Conservation (phyloP, 2,329 filamentous ascomycete species). For the Aspergillus japonicus region DNA sequence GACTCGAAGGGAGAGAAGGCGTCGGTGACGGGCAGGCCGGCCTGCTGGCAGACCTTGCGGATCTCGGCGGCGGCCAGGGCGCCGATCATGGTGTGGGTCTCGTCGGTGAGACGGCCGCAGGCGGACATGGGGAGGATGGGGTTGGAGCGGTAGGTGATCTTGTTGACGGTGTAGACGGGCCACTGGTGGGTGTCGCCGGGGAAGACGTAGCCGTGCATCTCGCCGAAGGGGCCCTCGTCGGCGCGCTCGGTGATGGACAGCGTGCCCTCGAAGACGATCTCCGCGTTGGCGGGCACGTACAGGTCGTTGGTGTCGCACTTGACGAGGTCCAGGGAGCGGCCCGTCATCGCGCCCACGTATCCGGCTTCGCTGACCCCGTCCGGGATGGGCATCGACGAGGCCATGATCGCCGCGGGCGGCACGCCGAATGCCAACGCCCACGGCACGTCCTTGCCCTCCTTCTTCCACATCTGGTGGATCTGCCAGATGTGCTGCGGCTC, state of each 20-base stretch:
- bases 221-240: slow-evolving; percentile 22
- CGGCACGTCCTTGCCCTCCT: slow-evolving; percentile 46
- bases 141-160: slow-evolving; percentile 18
- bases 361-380: slow-evolving; percentile 50
- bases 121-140: slow-evolving; percentile 19
- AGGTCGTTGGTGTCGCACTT: slow-evolving; percentile 25
- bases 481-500: slow-evolving; percentile 48
- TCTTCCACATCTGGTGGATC: slow-evolving; percentile 50
- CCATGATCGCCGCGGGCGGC: slow-evolving; percentile 52
- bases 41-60: slow-evolving; percentile 16
- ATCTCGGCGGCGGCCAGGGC: slow-evolving; percentile 19
- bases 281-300: slow-evolving; percentile 20
- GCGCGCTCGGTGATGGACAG: slow-evolving; percentile 18
- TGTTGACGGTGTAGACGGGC: slow-evolving; percentile 21
- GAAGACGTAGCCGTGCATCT: slow-evolving; percentile 24
- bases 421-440: slow-evolving; percentile 52
- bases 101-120: slow-evolving; percentile 17
- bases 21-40: slow-evolving; percentile 18
- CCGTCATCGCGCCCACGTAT: slow-evolving; percentile 42
- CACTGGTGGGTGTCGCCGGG: slow-evolving; percentile 10
- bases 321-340: not conserved
- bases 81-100: slow-evolving; percentile 23
- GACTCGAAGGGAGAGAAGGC: slow-evolving; percentile 22
- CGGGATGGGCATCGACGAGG: slow-evolving; percentile 49
- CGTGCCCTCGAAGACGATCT: slow-evolving; percentile 22